Conservation (phyloP, 148 eudicot genomes). For the Vaccinium macrocarpon region DNA sequence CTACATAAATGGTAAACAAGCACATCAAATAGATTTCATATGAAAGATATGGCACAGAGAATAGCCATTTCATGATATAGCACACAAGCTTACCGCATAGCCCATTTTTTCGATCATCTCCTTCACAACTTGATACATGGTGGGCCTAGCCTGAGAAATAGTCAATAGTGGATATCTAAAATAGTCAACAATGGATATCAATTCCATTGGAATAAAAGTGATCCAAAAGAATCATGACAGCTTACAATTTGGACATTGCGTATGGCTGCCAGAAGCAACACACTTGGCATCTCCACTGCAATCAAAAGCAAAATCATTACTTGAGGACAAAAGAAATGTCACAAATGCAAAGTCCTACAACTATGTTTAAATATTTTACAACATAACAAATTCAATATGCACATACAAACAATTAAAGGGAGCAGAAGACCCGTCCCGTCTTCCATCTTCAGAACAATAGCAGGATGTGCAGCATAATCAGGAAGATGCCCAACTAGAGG, state of each 20-base stretch:
- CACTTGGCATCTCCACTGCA: conserved; percentile 96
- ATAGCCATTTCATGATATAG: neutral
- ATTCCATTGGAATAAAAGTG: neutral
- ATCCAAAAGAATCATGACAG: neutral
- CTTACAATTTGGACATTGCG: conserved; percentile 87
- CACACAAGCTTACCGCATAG: conserved; percentile 50
- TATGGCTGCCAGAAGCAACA: conserved; percentile 82
- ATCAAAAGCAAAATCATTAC: conserved; percentile 16
- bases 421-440: conserved; percentile 92
- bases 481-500: conserved; percentile 81
- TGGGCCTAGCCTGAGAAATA: conserved; percentile 78
- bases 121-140: conserved; percentile 81
- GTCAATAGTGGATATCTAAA: neutral
- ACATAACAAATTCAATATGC: conserved; percentile 7
- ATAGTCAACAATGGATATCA: conserved; percentile 1
- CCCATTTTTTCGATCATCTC: conserved; percentile 98
- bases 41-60: neutral
- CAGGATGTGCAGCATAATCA: conserved; percentile 93
- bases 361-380: neutral
- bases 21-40: neutral
- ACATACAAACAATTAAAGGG: conserved; percentile 93
- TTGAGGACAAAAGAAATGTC: neutral
- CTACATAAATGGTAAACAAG: conserved; percentile 32
- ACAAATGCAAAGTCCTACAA: conserved; percentile 8
- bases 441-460: conserved; percentile 95